Base-by-base conservation (phyloP, 495 filamentous ascomycete genomes). In the Aspergillus leporis region DNA sequence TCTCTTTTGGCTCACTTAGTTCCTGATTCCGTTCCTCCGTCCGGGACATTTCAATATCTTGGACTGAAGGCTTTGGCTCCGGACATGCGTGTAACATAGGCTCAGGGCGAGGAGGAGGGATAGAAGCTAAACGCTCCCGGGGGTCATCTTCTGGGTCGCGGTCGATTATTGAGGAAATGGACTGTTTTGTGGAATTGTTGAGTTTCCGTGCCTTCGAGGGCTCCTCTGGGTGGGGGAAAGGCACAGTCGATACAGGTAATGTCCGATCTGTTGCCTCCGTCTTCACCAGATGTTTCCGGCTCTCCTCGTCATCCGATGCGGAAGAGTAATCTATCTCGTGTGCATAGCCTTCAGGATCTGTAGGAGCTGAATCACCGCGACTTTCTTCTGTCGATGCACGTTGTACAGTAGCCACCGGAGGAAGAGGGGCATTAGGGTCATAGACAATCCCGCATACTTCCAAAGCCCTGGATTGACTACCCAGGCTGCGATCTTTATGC, bases 91-190 rank as follows among this genome's bases (percentile, higher is more conserved):
- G 69, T 0, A 62, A 61, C 3, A 57, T 54, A 5, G 56, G 56
- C 38, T 74, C 69, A 0, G 49, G 54, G 32, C 30, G 70, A 45
- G 53, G 66, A 45, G 53, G 66, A 58, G 16, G 67, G 62, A 31
- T 62, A 32, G 22, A 65, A 55, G 28, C 63, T 23, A 36, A 61
- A 55, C 16, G 72, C 56, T 73, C 74, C 23, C 69, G 64, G 2
- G 61, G 60, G 16, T 66, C 66, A 3, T 60, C 51, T 38, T 71
- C 72, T 1, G 74, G 72, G 2, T 73, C 68, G 13, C 72, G 72
- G 59, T 80, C 77, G 48, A 80, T 78, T 22, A 80, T 77, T 1
- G 75, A 78, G 1, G 72, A 76, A 51, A 80, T 80, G n/a, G 74
- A 72, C 30, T 76, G 75, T 60, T 78, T 78, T 14, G 66, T 74